Conservation (phyloP, 768 basidiomycete genomes). For the Leccinellum rugosiceps region DNA sequence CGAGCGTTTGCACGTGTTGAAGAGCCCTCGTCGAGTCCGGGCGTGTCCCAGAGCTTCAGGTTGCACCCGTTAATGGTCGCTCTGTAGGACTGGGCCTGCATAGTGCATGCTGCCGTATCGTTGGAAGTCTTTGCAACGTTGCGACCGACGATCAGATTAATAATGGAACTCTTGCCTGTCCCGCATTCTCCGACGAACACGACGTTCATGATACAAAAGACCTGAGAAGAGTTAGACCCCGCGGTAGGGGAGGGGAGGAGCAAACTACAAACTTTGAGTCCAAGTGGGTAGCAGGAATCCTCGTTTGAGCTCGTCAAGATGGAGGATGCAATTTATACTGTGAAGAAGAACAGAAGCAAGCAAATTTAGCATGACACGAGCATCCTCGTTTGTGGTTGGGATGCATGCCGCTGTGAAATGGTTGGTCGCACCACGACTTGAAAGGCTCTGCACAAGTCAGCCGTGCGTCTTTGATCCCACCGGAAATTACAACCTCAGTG, state of each 20-base stretch:
- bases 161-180: conserved; percentile 24
- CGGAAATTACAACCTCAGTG: background rate
- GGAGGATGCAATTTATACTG: conserved; percentile 7
- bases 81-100: conserved; percentile 5
- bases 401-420: background rate
- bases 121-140: conserved; percentile 16
- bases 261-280: background rate
- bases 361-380: background rate
- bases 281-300: background rate
- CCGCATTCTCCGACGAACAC: conserved; percentile 25
- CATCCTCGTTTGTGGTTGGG: background rate
- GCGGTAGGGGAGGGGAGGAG: background rate
- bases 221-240: conserved; percentile 4
- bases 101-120: conserved; percentile 21
- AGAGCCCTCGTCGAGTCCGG: conserved; percentile 18
- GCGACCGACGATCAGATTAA: conserved; percentile 18
- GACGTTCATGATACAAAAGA: conserved; percentile 14
- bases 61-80: conserved; percentile 11
- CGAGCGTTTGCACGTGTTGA: background rate
- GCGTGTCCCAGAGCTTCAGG: conserved; percentile 15
- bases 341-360: background rate
- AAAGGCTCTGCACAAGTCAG: background rate
- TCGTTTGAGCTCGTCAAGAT: background rate
- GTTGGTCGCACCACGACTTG: background rate
- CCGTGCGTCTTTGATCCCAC: background rate